Evolutionary conservation across 1,139 yeast genomes (phyloP).

Genomic region (Keqinozyma sinolaborantium): DNA sequence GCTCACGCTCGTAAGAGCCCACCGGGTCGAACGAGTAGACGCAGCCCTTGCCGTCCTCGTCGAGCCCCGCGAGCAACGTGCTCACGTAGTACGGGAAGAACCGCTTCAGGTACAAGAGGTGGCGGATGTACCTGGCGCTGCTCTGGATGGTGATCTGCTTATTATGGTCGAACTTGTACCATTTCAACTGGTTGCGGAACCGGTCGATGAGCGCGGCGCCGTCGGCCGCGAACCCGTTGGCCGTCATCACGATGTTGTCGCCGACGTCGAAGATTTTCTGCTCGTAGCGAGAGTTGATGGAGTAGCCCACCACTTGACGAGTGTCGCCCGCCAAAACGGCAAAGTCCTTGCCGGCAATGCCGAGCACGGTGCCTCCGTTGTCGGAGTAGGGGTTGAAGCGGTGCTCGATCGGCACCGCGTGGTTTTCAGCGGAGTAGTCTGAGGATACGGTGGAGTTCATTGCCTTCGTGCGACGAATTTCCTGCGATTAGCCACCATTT

Average conservation of each 20-base stretch:
- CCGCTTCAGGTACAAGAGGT: constrained; percentile 84
- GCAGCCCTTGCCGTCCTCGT: constrained; percentile 92
- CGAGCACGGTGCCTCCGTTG: constrained; percentile 96
- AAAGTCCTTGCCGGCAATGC: constrained; percentile 96
- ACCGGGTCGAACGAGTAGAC: constrained; percentile 97
- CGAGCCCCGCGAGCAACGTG: constrained; percentile 92
- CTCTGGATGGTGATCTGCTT: constrained; percentile 65
- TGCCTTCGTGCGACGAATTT: no score
- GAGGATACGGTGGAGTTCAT: constrained; percentile 51
- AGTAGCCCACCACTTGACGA: constrained; percentile 91
- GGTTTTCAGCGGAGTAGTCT: constrained; percentile 53
- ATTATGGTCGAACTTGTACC: constrained; percentile 89
- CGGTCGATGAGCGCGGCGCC: constrained; percentile 80
- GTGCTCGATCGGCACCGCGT: constrained; percentile 77
- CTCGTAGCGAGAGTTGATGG: constrained; percentile 89
- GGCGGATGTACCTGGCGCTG: constrained; percentile 91
- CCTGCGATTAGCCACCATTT: no score
- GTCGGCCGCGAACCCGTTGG: constrained; percentile 97
- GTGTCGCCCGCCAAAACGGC: constrained; percentile 98
- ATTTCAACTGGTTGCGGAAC: constrained; percentile 74
- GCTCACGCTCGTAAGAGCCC: constrained; percentile 96
- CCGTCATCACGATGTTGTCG: constrained; percentile 81
- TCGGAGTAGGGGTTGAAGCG: constrained; percentile 94
- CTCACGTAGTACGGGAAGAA: constrained; percentile 96
- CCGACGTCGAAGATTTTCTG: constrained; percentile 90